Conservation (phyloP, 1,284 basidiomycete species). For the Ganoderma multipileum region DNA sequence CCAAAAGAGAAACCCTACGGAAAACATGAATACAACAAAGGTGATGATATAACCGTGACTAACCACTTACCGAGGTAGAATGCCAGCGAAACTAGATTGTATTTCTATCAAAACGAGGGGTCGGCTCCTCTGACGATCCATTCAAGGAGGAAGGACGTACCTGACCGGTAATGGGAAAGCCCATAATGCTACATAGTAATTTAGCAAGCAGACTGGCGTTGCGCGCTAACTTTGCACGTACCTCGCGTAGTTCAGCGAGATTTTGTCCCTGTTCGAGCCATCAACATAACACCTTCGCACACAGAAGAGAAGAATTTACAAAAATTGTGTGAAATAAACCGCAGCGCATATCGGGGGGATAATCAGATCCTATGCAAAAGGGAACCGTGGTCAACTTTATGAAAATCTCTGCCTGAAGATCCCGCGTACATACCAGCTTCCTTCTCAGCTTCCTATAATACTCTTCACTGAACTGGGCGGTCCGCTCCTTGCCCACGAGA, state of each 20-base stretch:
- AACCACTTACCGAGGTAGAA: constrained; percentile 61
- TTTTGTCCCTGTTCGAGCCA: constrained; percentile 60
- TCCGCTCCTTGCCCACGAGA: constrained; percentile 60
- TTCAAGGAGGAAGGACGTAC: constrained; percentile 38
- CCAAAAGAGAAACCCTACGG: constrained; percentile 61
- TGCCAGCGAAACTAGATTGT: constrained; percentile 71
- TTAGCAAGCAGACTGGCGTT: neutral
- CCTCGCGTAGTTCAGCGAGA: constrained; percentile 73
- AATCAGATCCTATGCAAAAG: constrained; percentile 51
- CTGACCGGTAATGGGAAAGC: constrained; percentile 67
- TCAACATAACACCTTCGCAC: constrained; percentile 2
- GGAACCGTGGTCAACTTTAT: no score
- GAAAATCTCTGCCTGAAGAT: neutral
- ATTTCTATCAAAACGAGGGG: constrained; percentile 47
- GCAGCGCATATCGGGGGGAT: constrained; percentile 70
- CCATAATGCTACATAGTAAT: constrained; percentile 61
- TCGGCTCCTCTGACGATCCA: neutral
- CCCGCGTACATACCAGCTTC: constrained; percentile 56
- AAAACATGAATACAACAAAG: neutral
- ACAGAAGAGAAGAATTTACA: constrained; percentile 46
- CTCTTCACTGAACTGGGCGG: constrained; percentile 63
- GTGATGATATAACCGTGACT: neutral
- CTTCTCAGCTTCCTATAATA: constrained; percentile 61
- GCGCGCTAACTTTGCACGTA: constrained; percentile 25
- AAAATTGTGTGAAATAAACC: constrained; percentile 71